Base-by-base conservation (phyloP, 768 basidiomycete genomes). In the Podaxis sp. region DNA sequence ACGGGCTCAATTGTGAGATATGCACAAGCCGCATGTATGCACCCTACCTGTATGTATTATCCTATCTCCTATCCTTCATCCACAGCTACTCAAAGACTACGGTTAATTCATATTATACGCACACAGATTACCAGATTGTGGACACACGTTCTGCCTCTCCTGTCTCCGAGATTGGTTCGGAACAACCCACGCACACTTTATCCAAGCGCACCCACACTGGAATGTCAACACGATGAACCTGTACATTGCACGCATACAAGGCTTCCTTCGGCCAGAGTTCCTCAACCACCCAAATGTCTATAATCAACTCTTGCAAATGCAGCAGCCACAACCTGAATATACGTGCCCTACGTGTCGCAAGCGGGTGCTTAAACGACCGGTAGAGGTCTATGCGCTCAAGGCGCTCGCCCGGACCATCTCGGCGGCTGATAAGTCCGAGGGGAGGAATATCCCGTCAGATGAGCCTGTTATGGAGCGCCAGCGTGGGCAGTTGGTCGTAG, bases 261-360 rank as follows among this genome's bases (percentile, higher is more conserved):
- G 57, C 5, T 55, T 64, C 13, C 55, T 52, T 28, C 61, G 61
- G 22, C 61, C 61, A 28, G 61, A 63, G 15, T 57, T 51, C 11
- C 46, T 63, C n/a, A 11, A 17, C 5, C 70, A 72, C 53, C 69
- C 76, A 51, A 66, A 74, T 17, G 52, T 74, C 42, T 66, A 66
- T 64, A 71, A 66, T 64, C 67, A 74, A 56, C 60, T 74, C 28
- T 66, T 67, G 5, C 72, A 70, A 39, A 30, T 67, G 36, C 68
- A 73, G 38, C 77, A 72, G 24, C 75, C 74, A 5, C 73, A 77
- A 39, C 88, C 87, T 0, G 70, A 79, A 33, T 90, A 87, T 66
- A 84, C 84, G 1, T 92, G 90, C 60, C 90, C 90, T 2, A 84
- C 82, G 4, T 92, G 90, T 67, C 79, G 90, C 57, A 75, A 79